Percentiles rank a stretch among this genome's conserved stretches.
phyloP scores from a whole-genome alignment of 2,329 filamentous ascomycete species.

The Aspergillus calidoustus region DNA sequence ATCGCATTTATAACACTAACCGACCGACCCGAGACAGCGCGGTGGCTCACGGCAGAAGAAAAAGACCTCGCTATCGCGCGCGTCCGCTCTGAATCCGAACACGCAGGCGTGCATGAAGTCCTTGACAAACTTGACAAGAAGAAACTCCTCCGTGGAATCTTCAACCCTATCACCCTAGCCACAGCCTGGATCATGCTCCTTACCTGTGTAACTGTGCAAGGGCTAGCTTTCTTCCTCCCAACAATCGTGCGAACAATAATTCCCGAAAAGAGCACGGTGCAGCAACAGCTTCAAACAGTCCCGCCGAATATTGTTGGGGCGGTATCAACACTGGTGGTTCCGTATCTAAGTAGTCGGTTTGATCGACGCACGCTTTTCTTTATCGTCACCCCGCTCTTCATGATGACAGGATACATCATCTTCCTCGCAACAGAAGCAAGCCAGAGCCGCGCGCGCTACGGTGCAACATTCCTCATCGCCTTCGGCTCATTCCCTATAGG shows the following conservation, averaged over 20 bases:
- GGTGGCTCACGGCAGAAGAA: slow-evolving; percentile 68
- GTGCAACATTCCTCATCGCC: slow-evolving; percentile 71
- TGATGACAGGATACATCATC: slow-evolving; percentile 73
- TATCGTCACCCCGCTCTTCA: slow-evolving; percentile 62
- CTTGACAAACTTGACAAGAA: slow-evolving; percentile 65
- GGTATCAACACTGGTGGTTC: slow-evolving; percentile 67
- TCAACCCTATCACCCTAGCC: slow-evolving; percentile 56
- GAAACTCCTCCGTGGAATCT: slow-evolving; percentile 66
- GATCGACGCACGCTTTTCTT: slow-evolving; percentile 67
- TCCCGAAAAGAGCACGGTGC: slow-evolving; percentile 60
- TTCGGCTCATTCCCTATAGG: slow-evolving; percentile 67
- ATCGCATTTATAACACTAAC: slow-evolving; percentile 68
- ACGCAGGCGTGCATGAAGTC: slow-evolving; percentile 63
- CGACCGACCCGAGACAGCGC: slow-evolving; percentile 69
- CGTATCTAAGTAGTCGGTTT: slow-evolving; percentile 63
- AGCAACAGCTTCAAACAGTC: slow-evolving; percentile 71
- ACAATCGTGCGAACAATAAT: slow-evolving; percentile 74
- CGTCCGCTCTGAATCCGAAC: slow-evolving; percentile 64
- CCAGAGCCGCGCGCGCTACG: slow-evolving; percentile 63
- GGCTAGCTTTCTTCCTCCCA: slow-evolving; percentile 70
- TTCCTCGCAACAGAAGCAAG: slow-evolving; percentile 60
- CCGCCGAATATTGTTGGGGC: slow-evolving; percentile 64
- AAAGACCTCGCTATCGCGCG: slow-evolving; percentile 68
- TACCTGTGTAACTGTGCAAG: slow-evolving; percentile 61
- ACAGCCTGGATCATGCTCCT: slow-evolving; percentile 52